Percentiles rank a stretch among this genome's conserved stretches.
Evolutionary conservation across 495 filamentous ascomycete species (phyloP).

Genomic region (Amorphotheca resinae): DNA sequence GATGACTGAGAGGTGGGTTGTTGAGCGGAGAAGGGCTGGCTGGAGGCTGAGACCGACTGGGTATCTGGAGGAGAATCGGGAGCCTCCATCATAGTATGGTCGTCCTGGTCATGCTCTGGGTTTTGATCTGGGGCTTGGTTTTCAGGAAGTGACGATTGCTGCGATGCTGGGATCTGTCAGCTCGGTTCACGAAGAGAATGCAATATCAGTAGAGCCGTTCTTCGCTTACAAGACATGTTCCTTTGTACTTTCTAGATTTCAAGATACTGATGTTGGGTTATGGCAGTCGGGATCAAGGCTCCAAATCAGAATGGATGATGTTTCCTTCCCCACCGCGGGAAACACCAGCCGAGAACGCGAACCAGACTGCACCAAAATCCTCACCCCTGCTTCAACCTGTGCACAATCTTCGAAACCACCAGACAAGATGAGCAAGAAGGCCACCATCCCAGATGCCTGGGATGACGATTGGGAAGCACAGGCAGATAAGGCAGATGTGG

Average conservation of each 20-base stretch:
- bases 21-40: neutral
- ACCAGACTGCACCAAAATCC: too few relatives aligned
- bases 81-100: conserved; percentile 15
- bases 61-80: conserved; percentile 16
- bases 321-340: too few relatives aligned
- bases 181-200: too few relatives aligned
- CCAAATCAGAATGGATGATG: too few relatives aligned
- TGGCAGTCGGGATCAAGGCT: too few relatives aligned
- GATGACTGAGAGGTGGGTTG: neutral
- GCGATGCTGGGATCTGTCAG: neutral
- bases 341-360: too few relatives aligned
- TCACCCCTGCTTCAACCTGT: neutral
- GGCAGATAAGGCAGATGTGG: conserved; percentile 40
- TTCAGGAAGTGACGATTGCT: conserved; percentile 1
- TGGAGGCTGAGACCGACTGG: neutral
- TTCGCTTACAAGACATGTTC: neutral
- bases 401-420: neutral
- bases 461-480: conserved; percentile 79
- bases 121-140: neutral
- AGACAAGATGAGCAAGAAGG: conserved; percentile 18
- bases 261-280: neutral
- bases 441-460: conserved; percentile 61
- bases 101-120: conserved; percentile 1
- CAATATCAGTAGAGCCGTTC: too few relatives aligned
- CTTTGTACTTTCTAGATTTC: neutral